A percentile compares a stretch with the other conserved stretches of the same genome.
phyloP scores from a whole-genome alignment of 2,329 filamentous ascomycete species.

The Cadophora luteo-olivacea region DNA sequence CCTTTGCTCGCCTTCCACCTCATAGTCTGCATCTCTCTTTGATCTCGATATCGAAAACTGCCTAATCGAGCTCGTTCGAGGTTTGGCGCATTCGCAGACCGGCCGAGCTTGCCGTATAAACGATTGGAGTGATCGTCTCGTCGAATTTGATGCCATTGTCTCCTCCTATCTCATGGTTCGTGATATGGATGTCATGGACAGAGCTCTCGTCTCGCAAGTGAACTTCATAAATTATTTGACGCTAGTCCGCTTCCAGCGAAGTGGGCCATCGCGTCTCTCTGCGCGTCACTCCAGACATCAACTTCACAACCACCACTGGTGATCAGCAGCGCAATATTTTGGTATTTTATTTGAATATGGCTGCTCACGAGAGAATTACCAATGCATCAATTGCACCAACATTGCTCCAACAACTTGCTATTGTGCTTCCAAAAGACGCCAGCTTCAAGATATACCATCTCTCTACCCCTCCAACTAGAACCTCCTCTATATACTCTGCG shows the following conservation, averaged over 20 bases:
- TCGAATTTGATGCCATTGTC: conserved; percentile 55
- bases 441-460: conserved; percentile 81
- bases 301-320: conserved; percentile 17
- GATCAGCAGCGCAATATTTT: conserved; percentile 34
- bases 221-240: conserved; percentile 33
- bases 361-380: conserved; percentile 35
- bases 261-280: conserved; percentile 30
- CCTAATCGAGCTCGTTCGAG: conserved; percentile 31
- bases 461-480: conserved; percentile 80
- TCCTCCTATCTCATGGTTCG: conserved; percentile 6
- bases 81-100: conserved; percentile 37
- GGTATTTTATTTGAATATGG: conserved; percentile 42
- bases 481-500: conserved; percentile 79
- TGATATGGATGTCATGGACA: conserved; percentile 8
- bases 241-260: conserved; percentile 31
- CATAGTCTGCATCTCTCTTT: conserved; percentile 42
- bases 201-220: conserved; percentile 9
- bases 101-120: conserved; percentile 42
- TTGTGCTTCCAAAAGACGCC: conserved; percentile 57
- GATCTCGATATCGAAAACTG: conserved; percentile 39
- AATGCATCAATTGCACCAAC: conserved; percentile 35
- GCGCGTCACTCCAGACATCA: conserved; percentile 10
- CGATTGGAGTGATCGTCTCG: conserved; percentile 49
- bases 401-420: conserved; percentile 41
- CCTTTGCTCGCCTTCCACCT: conserved; percentile 46